A percentile compares a stretch with the other conserved stretches of the same genome.
Evolutionary conservation across 2,329 filamentous ascomycete genomes (phyloP).

Genomic region (Hortaea sp.): DNA sequence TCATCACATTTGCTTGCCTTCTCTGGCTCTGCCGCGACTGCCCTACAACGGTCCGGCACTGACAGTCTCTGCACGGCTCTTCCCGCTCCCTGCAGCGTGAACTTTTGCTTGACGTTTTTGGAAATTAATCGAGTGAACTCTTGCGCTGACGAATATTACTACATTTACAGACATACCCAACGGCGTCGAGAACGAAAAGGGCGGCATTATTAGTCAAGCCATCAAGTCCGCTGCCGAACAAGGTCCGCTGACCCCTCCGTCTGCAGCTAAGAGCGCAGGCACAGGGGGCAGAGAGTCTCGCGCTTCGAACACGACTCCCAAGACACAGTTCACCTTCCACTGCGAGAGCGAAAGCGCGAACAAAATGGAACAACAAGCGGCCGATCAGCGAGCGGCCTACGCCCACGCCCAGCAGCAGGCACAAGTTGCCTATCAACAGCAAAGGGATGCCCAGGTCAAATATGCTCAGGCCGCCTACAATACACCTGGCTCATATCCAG

Average conservation of each 20-base stretch:
- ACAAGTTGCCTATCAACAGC: conserved; percentile 2
- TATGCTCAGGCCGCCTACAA: not conserved
- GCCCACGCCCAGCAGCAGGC: not conserved
- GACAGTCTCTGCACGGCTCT: not conserved
- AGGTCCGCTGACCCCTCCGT: conserved; percentile 41
- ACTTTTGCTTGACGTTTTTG: too few relatives aligned
- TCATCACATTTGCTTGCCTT: not conserved
- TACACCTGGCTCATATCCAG: conserved; percentile 1
- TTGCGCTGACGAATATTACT: too few relatives aligned
- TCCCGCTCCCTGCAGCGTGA: conserved; percentile 15
- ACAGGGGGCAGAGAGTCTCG: conserved; percentile 51
- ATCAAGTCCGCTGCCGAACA: conserved; percentile 79
- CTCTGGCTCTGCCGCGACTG: not conserved
- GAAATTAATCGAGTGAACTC: too few relatives aligned
- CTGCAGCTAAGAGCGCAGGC: conserved; percentile 32
- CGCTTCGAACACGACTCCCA: conserved; percentile 50
- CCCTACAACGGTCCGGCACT: not conserved
- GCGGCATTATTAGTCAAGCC: conserved; percentile 80
- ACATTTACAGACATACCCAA: conserved; percentile 35
- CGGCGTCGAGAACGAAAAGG: conserved; percentile 16
- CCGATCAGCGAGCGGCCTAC: conserved; percentile 9
- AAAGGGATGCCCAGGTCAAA: not conserved
- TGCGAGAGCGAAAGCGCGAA: conserved; percentile 83
- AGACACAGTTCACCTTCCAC: conserved; percentile 91
- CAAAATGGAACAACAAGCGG: conserved; percentile 41